Base-by-base conservation (phyloP, 768 basidiomycete genomes). In the Macrolepiota albuminosa region DNA sequence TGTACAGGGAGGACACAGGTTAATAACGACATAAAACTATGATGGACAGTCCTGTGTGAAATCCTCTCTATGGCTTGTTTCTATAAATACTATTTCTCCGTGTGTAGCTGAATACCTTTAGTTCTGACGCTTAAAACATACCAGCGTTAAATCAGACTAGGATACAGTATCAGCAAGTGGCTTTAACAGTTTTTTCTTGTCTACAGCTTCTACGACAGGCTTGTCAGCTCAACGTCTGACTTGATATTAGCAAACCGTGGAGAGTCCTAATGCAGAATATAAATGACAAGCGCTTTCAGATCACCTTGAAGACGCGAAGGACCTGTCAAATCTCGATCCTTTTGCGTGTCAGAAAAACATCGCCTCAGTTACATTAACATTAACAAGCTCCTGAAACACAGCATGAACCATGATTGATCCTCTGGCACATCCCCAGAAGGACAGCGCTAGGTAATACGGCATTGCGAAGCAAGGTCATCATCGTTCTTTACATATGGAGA, bases 211-310 rank as follows among this genome's bases (percentile, higher is more conserved):
- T 16, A 50, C 43, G 0, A 39, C 14, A 16, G 42, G 18, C n/a
- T 9, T 42, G 8, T 1, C n/a, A 43, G n/a, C 42, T 43, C 42
- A n/a, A 43, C 42, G 46, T 69, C 60, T 8, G 68, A 66, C 11
- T 68, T 61, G 5, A 66, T 61, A 24, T 60, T 69, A 59, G 42
- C 18, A 69, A 71, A 6, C 68, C 66, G 33, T 70, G 66, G 10
- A 59, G 45, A 37, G 68, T 71, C 24, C 69, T 65, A 42, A 42
- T 69, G 11, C 7, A 24, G 40, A 34, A 33, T 34, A 39, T 34
- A 29, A 29, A 34, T 26, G 42, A 37, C 18, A 26, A 2, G 49
- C 43, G 47, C 4, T 8, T 29, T 39, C 3, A 26, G 14, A 21
- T 16, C 11, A 24, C 33, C 16, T 16, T 31, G 43, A 18, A 21